These are phyloP conservation scores for Heteromeles arbutifolia DNA, from an alignment of 306 rosid species.

Conservation along the genomic window DNA sequence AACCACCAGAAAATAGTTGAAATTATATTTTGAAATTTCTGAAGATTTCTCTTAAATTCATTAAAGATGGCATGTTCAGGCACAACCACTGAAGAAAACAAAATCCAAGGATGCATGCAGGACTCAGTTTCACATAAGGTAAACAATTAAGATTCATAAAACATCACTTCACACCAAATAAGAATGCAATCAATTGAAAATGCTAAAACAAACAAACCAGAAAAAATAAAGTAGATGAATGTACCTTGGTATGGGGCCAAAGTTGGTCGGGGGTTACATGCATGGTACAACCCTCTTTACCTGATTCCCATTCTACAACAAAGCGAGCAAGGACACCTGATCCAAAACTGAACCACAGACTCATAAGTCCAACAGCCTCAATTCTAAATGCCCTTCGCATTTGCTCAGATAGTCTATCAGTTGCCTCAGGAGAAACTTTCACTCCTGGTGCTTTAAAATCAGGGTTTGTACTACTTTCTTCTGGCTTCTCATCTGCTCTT, in stretches of 20 bases:
- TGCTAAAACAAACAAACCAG: slow-evolving; percentile 5
- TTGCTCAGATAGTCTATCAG: slow-evolving; percentile 81
- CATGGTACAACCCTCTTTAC: slow-evolving; percentile 98
- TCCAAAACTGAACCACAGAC: slow-evolving; percentile 99
- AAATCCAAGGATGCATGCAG: neutral
- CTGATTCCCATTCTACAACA: slow-evolving; percentile 98
- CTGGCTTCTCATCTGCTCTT: slow-evolving; percentile 70
- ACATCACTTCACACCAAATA: neutral
- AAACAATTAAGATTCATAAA: neutral
- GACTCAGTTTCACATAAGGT: neutral
- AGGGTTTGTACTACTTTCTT: slow-evolving; percentile 48
- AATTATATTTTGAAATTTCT: neutral
- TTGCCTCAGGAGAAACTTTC: slow-evolving; percentile 53
- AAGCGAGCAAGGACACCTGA: slow-evolving; percentile 87
- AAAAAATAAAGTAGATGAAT: slow-evolving; percentile 8
- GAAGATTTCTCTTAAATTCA: neutral
- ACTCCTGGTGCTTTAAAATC: slow-evolving; percentile 56
- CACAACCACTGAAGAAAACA: neutral
- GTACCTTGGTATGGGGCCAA: slow-evolving; percentile 99
- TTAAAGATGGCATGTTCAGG: neutral
- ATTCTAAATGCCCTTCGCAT: slow-evolving; percentile 87
- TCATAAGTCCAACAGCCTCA: slow-evolving; percentile 96
- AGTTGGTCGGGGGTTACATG: slow-evolving; percentile 98
- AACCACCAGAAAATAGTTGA: neutral
- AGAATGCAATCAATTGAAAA: neutral